A percentile compares a stretch with the other conserved stretches of the same genome.
Evolutionary conservation across 148 eudicot genomes (phyloP).

Genomic region (Silene uniflora): DNA sequence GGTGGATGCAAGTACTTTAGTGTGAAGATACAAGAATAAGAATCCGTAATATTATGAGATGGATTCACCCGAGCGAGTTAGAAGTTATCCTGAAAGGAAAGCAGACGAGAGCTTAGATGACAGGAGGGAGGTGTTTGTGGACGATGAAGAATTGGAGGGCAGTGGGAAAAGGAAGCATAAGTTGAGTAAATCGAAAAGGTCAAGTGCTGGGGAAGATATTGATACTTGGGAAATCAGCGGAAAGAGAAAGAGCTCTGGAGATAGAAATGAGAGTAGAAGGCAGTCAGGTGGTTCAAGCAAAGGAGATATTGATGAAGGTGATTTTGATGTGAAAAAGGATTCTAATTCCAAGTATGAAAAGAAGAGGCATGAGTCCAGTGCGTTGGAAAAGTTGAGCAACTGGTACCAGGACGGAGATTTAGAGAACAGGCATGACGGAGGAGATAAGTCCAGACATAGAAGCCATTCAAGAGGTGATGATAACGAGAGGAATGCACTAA

Average conservation of each 20-base stretch:
- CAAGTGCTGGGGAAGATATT: conserved; percentile 48
- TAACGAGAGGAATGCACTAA: conserved; percentile 37
- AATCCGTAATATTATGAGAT: conserved; percentile 25
- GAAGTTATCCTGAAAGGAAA: conserved; percentile 34
- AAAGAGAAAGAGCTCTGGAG: conserved; percentile 50
- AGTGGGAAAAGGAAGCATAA: conserved; percentile 56
- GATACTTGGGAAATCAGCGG: conserved; percentile 56
- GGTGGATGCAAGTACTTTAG: background rate
- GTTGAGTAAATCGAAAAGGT: conserved; percentile 55
- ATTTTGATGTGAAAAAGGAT: conserved; percentile 48
- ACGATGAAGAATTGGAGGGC: conserved; percentile 49
- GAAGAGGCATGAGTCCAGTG: conserved; percentile 61
- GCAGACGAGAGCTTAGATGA: conserved; percentile 37
- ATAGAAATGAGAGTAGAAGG: conserved; percentile 58
- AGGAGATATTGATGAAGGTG: conserved; percentile 62
- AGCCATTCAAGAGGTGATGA: conserved; percentile 50
- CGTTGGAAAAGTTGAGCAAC: conserved; percentile 71
- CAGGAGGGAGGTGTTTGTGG: conserved; percentile 38
- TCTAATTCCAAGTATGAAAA: conserved; percentile 46
- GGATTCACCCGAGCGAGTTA: conserved; percentile 50
- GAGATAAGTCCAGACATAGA: conserved; percentile 47
- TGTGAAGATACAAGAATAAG: background rate
- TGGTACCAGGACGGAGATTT: conserved; percentile 81
- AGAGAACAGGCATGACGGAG: conserved; percentile 52
- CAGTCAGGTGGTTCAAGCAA: conserved; percentile 49